Evolutionary conservation across 108 stramenopile species (phyloP).

Genomic region (Cylindrotheca fusiformis): DNA sequence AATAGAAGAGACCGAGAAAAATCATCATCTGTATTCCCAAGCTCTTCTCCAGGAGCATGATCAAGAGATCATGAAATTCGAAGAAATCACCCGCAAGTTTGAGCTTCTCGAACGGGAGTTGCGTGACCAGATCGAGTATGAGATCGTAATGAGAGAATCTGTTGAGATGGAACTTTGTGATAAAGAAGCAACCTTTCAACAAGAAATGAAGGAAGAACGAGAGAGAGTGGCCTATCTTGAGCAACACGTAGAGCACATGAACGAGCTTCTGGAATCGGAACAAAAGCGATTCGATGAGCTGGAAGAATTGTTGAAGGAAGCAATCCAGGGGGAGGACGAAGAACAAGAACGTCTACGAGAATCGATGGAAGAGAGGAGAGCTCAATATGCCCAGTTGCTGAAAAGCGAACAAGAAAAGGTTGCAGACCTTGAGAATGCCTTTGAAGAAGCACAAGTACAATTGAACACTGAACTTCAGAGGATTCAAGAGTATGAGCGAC

Average conservation of each 20-base stretch:
- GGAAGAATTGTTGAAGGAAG: conserved; percentile 36
- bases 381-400: conserved; percentile 18
- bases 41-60: conserved; percentile 39
- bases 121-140: conserved; percentile 18
- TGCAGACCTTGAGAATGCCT: conserved; percentile 14
- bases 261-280: conserved; percentile 30
- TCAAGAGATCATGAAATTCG: conserved; percentile 23
- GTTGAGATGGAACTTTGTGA: conserved; percentile 8
- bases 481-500: conserved; percentile 12
- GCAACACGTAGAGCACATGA: conserved; percentile 29
- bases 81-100: conserved; percentile 26
- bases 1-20: conserved; percentile 21
- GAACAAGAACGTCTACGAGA: conserved; percentile 22
- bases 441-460: conserved; percentile 12
- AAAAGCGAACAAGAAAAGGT: conserved; percentile 21
- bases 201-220: conserved; percentile 14
- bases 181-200: conserved; percentile 14
- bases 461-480: conserved; percentile 23
- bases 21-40: conserved; percentile 29
- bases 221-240: conserved; percentile 36
- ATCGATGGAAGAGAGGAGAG: conserved; percentile 24
- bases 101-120: conserved; percentile 27
- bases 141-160: conserved; percentile 4
- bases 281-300: conserved; percentile 32
- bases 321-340: conserved; percentile 31